Evolutionary conservation across 495 filamentous ascomycete species (phyloP).

Genomic region (Staphylotrichum longicolle): DNA sequence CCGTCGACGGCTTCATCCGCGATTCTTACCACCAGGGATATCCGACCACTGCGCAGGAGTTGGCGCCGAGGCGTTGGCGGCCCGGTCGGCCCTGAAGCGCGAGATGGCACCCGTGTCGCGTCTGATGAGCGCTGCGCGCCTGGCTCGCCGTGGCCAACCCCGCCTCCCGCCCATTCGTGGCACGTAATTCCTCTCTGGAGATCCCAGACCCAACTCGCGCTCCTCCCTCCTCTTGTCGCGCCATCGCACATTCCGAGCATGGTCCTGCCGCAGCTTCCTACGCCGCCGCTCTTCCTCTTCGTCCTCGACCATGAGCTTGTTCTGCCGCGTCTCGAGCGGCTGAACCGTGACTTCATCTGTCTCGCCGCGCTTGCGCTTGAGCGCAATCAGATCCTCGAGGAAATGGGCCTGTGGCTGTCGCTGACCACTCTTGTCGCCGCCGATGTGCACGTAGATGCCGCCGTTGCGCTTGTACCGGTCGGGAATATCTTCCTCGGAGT

Average conservation of each 20-base stretch:
- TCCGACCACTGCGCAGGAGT: conserved; percentile 13
- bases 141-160: conserved; percentile 24
- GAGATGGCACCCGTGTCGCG: conserved; percentile 20
- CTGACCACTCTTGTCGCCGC: conserved; percentile 37
- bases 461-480: conserved; percentile 35
- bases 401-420: conserved; percentile 46
- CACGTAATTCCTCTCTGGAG: conserved; percentile 21
- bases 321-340: conserved; percentile 39
- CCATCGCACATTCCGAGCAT: conserved; percentile 29
- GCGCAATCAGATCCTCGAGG: conserved; percentile 44
- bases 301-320: conserved; percentile 34
- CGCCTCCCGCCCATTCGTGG: conserved; percentile 21
- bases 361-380: conserved; percentile 56
- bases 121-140: conserved; percentile 23
- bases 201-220: conserved; percentile 8
- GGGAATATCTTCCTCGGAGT: conserved; percentile 28
- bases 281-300: conserved; percentile 33
- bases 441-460: conserved; percentile 37
- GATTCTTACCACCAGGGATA: conserved; percentile 1
- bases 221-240: conserved; percentile 27
- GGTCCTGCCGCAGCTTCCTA: conserved; percentile 28
- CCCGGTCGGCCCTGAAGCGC: conserved; percentile 2
- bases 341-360: conserved; percentile 52
- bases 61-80: neutral
- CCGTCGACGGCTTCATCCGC: neutral